Evolutionary conservation across 2,329 filamentous ascomycete species (phyloP).

Genomic region (Fusarium solani-melongenae): DNA sequence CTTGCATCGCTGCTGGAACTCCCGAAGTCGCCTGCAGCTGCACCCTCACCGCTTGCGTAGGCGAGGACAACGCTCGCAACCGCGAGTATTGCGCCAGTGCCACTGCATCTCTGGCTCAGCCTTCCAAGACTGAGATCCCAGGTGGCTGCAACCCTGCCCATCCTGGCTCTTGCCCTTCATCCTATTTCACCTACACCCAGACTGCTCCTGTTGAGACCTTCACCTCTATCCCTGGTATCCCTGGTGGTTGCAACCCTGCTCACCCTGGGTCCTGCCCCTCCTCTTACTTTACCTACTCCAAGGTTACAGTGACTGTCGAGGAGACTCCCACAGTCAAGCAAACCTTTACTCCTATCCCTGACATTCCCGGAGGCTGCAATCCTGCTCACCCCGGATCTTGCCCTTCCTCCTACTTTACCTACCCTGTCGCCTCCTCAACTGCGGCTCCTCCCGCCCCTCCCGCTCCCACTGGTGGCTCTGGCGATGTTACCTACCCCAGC

Average conservation of each 20-base stretch:
- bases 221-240: not conserved
- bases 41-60: slow-evolving; percentile 8
- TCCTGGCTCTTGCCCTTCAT: slow-evolving; percentile 9
- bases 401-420: slow-evolving; percentile 19
- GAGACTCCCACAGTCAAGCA: not conserved
- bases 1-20: slow-evolving; percentile 13
- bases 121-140: slow-evolving; percentile 11
- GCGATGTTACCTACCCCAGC: slow-evolving; percentile 5
- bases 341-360: slow-evolving; percentile 9
- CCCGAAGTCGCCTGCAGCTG: slow-evolving; percentile 19
- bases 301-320: not conserved
- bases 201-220: not conserved
- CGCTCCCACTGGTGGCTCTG: not conserved
- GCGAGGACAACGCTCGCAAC: slow-evolving; percentile 21
- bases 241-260: slow-evolving; percentile 23
- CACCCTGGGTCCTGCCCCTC: slow-evolving; percentile 17
- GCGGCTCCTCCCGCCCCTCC: not conserved
- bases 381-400: slow-evolving; percentile 26
- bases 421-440: not conserved
- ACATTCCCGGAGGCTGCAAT: slow-evolving; percentile 23
- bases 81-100: slow-evolving; percentile 20
- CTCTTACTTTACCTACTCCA: slow-evolving; percentile 4
- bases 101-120: slow-evolving; percentile 6
- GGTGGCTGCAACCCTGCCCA: slow-evolving; percentile 16
- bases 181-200: slow-evolving; percentile 15